These are phyloP conservation scores for Ehretia macrophylla DNA, from an alignment of 257 asterid species.

Conservation along the genomic window DNA sequence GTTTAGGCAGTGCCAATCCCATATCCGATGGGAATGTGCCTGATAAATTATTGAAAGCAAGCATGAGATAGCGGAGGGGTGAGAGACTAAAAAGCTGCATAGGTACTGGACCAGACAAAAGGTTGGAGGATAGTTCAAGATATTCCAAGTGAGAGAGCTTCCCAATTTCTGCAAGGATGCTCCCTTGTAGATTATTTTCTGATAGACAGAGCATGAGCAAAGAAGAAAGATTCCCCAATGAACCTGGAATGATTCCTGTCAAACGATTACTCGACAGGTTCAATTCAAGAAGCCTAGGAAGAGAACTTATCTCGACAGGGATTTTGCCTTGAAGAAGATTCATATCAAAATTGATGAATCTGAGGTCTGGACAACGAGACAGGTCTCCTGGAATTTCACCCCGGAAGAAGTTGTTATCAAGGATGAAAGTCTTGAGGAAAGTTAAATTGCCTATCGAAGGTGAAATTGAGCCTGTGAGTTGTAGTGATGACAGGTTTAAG, in stretches of 20 bases:
- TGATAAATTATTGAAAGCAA: slow-evolving; percentile 12
- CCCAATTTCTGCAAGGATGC: slow-evolving; percentile 15
- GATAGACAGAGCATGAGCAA: slow-evolving; percentile 9
- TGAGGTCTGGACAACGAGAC: slow-evolving; percentile 19
- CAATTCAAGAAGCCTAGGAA: slow-evolving; percentile 9
- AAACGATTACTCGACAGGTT: slow-evolving; percentile 13
- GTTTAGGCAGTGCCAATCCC: slow-evolving; percentile 23
- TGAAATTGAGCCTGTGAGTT: slow-evolving; percentile 19
- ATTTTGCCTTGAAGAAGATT: slow-evolving; percentile 15
- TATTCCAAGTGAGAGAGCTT: slow-evolving; percentile 2
- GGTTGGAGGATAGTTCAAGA: slow-evolving; percentile 10
- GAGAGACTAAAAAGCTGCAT: slow-evolving; percentile 15
- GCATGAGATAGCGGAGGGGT: slow-evolving; percentile 4
- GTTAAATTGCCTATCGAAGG: slow-evolving; percentile 24
- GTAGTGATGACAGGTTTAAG: slow-evolving; percentile 11
- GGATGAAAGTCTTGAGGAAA: slow-evolving; percentile 3
- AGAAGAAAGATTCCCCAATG: slow-evolving; percentile 20
- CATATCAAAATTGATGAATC: slow-evolving; percentile 11
- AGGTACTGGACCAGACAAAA: slow-evolving; percentile 18
- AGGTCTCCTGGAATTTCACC: slow-evolving; percentile 22
- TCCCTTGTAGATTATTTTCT: slow-evolving; percentile 11
- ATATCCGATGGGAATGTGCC: slow-evolving; percentile 18
- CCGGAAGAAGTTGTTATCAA: slow-evolving; percentile 19
- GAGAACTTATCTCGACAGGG: slow-evolving; percentile 13
- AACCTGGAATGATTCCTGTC: slow-evolving; percentile 22